These are phyloP conservation scores for Orbilia quercus DNA, from an alignment of 2,329 filamentous ascomycete genomes.

Conservation along the genomic window DNA sequence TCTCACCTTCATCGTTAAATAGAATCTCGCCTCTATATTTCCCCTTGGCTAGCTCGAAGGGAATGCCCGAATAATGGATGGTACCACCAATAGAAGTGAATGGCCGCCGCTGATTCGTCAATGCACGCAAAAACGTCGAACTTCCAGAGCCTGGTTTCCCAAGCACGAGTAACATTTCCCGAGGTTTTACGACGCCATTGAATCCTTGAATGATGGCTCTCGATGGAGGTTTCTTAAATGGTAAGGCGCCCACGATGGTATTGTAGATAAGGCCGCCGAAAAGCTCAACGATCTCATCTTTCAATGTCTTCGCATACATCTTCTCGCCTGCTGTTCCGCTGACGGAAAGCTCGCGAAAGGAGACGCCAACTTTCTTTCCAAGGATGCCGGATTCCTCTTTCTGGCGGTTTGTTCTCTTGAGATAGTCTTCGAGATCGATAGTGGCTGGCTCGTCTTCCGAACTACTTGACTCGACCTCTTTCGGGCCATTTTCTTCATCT, in stretches of 20 bases:
- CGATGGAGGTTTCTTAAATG: slow-evolving; percentile 67
- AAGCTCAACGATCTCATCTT: slow-evolving; percentile 57
- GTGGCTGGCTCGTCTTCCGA: slow-evolving; percentile 47
- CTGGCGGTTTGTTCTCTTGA: slow-evolving; percentile 56
- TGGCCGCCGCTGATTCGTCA: slow-evolving; percentile 75
- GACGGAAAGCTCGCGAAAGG: slow-evolving; percentile 59
- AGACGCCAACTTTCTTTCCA: slow-evolving; percentile 59
- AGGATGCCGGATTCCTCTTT: slow-evolving; percentile 57
- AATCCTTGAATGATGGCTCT: slow-evolving; percentile 74
- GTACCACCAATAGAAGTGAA: slow-evolving; percentile 76
- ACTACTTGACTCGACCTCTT: slow-evolving; percentile 53
- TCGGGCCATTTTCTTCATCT: slow-evolving; percentile 49
- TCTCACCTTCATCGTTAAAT: slow-evolving; percentile 81
- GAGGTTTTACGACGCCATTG: slow-evolving; percentile 73
- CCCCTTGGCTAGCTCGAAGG: slow-evolving; percentile 74
- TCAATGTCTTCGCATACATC: slow-evolving; percentile 58
- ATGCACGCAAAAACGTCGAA: slow-evolving; percentile 79
- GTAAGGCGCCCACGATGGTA: slow-evolving; percentile 44
- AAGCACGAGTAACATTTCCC: slow-evolving; percentile 78
- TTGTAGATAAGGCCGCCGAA: slow-evolving; percentile 58
- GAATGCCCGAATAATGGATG: slow-evolving; percentile 77
- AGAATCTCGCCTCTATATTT: slow-evolving; percentile 79
- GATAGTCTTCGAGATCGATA: slow-evolving; percentile 60
- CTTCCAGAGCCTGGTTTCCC: slow-evolving; percentile 80
- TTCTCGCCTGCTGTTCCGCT: slow-evolving; percentile 58